Evolutionary conservation across 1,139 yeast genomes (phyloP).

Genomic region (Yarrowia galli): DNA sequence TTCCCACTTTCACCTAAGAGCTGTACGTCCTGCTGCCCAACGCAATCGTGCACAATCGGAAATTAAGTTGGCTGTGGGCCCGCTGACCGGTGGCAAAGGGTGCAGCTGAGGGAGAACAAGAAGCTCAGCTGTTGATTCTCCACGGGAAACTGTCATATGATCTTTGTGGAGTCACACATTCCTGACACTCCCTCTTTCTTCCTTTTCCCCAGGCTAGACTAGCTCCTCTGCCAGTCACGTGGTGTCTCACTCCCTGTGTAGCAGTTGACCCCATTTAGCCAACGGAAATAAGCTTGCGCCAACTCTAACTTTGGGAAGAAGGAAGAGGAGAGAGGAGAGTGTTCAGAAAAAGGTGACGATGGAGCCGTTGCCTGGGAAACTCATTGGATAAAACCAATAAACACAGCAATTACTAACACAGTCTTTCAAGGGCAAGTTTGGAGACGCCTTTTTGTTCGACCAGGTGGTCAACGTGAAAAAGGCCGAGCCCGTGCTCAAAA

Average conservation of each 20-base stretch:
- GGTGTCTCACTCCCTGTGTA: constrained; percentile 20
- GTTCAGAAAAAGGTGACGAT: no score
- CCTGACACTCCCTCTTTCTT: no score
- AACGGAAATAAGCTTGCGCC: constrained; percentile 15
- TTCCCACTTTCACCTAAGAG: neutral
- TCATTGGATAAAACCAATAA: no score
- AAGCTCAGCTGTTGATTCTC: no score
- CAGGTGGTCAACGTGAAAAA: constrained; percentile 53
- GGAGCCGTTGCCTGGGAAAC: no score
- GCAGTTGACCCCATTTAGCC: constrained; percentile 17
- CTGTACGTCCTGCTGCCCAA: constrained; percentile 19
- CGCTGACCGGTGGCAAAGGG: neutral
- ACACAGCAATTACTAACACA: constrained; percentile 38
- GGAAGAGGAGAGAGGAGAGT: neutral
- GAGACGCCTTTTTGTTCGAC: constrained; percentile 54
- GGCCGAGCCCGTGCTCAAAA: constrained; percentile 51
- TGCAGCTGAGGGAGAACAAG: no score
- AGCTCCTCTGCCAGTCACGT: constrained; percentile 16
- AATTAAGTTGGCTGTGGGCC: constrained; percentile 14
- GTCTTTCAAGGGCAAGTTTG: constrained; percentile 54
- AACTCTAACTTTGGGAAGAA: constrained; percentile 4
- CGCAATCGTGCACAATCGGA: constrained; percentile 37
- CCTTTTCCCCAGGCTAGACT: no score
- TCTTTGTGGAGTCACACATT: neutral
- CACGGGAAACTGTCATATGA: neutral